A percentile compares a stretch with the other conserved stretches of the same genome.
Conservation (phyloP, 176 grass and related monocot species). For the Oryza officinalis region DNA sequence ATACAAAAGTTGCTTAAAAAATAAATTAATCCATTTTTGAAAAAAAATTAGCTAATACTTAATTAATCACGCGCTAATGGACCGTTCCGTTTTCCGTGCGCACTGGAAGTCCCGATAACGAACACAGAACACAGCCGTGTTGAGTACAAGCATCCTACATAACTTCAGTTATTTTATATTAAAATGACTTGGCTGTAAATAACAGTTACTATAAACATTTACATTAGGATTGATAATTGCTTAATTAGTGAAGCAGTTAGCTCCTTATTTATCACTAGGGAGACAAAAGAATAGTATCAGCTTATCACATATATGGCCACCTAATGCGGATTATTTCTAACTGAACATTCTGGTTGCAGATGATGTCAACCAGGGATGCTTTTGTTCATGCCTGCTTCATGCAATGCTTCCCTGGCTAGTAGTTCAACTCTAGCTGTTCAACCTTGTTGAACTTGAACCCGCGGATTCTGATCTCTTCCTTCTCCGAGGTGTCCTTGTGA, state of each 20-base stretch:
- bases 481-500: slow-evolving; percentile 67
- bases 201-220: neutral
- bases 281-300: neutral
- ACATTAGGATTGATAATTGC: neutral
- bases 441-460: slow-evolving; percentile 84
- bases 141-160: neutral
- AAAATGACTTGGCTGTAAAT: neutral
- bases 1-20: too few relatives aligned
- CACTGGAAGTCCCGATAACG: too few relatives aligned
- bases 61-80: too few relatives aligned
- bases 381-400: slow-evolving; percentile 29
- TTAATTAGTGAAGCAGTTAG: slow-evolving; percentile 23
- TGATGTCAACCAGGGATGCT: neutral
- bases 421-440: slow-evolving; percentile 69
- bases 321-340: neutral
- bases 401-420: slow-evolving; percentile 50
- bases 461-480: slow-evolving; percentile 74
- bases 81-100: too few relatives aligned
- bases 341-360: slow-evolving; percentile 10
- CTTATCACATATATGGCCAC: neutral
- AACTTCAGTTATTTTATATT: neutral
- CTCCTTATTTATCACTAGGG: slow-evolving; percentile 19
- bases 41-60: too few relatives aligned
- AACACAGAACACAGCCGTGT: too few relatives aligned
- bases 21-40: too few relatives aligned